Evolutionary conservation across 106 monocot genomes (phyloP).

Genomic region (Acorus calamus): DNA sequence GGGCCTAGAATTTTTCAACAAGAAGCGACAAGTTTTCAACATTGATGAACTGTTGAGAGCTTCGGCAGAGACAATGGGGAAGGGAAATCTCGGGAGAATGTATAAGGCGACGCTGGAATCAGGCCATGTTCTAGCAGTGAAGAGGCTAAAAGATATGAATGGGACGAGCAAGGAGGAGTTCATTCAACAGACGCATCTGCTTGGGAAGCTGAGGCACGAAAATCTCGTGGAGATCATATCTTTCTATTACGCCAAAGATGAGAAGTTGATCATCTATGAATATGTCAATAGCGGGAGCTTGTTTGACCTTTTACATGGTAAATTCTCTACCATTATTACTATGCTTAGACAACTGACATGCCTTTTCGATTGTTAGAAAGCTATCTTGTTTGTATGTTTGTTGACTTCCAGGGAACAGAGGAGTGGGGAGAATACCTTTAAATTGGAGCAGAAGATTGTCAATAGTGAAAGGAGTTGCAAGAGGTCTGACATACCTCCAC

Average conservation of each 20-base stretch:
- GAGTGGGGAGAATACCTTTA: conserved; percentile 47
- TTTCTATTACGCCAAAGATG: conserved; percentile 38
- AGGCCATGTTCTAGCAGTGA: conserved; percentile 26
- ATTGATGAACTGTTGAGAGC: conserved; percentile 31
- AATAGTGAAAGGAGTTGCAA: conserved; percentile 36
- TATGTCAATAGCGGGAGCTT: conserved; percentile 30
- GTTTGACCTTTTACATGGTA: conserved; percentile 51
- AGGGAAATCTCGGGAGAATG: conserved; percentile 33
- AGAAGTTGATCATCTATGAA: conserved; percentile 40
- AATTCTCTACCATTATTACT: neutral
- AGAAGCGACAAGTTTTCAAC: conserved; percentile 14
- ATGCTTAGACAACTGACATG: neutral
- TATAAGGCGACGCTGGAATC: conserved; percentile 27
- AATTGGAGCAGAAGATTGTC: conserved; percentile 33
- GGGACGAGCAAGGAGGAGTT: conserved; percentile 22
- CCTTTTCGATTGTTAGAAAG: neutral
- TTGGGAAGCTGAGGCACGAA: conserved; percentile 34
- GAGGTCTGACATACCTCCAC: conserved; percentile 40
- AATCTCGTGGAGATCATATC: conserved; percentile 37
- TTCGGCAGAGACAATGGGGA: conserved; percentile 36
- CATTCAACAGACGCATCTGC: conserved; percentile 29
- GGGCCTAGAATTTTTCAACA: conserved; percentile 37
- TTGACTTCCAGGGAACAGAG: conserved; percentile 31
- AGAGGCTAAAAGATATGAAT: conserved; percentile 34
- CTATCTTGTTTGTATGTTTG: neutral